Percentiles rank a stretch among this genome's conserved stretches.
phyloP scores from a whole-genome alignment of 1,139 yeast genomes.

The Protomyces arabidopsidicola region DNA sequence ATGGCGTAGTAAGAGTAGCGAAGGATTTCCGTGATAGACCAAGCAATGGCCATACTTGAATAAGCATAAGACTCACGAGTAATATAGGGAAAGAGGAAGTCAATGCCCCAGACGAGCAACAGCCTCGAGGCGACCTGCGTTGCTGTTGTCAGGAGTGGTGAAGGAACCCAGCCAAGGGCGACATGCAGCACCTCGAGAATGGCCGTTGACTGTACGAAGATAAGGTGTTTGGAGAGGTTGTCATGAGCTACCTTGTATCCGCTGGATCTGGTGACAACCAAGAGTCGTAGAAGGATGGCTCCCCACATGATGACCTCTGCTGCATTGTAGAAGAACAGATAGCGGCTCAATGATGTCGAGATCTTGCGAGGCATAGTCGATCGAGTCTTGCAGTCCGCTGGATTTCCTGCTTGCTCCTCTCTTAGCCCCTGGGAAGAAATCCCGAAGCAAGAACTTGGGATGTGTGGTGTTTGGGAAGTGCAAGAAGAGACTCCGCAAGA shows the following conservation, averaged over 20 bases:
- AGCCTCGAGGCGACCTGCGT: constrained; percentile 85
- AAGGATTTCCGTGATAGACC: constrained; percentile 87
- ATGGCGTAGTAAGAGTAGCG: constrained; percentile 79
- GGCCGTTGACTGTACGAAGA: constrained; percentile 76
- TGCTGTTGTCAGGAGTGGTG: constrained; percentile 76
- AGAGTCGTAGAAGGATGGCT: constrained; percentile 46
- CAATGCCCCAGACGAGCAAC: constrained; percentile 76
- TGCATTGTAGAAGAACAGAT: constrained; percentile 56
- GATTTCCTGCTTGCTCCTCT: no score
- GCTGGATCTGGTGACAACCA: constrained; percentile 41
- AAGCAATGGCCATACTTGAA: constrained; percentile 68
- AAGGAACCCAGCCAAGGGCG: constrained; percentile 65
- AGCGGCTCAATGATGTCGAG: constrained; percentile 29
- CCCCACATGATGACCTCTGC: constrained; percentile 66
- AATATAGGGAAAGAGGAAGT: constrained; percentile 61
- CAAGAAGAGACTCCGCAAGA: no score
- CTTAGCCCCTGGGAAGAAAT: no score
- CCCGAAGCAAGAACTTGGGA: no score
- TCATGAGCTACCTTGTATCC: constrained; percentile 52
- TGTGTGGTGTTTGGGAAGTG: no score
- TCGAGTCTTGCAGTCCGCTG: no score
- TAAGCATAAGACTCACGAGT: constrained; percentile 56
- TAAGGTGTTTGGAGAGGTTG: constrained; percentile 56
- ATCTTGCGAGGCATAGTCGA: neutral
- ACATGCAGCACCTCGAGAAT: constrained; percentile 76